These are phyloP conservation scores for Solanum ossicruentum DNA, from an alignment of 257 asterid genomes.

Conservation along the genomic window DNA sequence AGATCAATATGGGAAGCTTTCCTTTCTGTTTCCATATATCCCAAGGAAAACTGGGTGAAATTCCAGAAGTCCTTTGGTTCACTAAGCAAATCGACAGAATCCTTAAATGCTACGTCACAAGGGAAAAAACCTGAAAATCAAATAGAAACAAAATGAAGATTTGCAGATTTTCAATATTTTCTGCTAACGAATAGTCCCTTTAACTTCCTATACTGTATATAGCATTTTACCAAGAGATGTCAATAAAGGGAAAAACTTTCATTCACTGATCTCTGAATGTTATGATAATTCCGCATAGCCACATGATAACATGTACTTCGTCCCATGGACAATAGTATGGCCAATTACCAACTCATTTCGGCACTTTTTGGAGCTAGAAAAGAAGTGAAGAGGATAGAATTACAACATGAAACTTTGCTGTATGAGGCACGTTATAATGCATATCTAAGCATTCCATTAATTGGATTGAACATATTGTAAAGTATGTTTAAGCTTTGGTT, in stretches of 20 bases:
- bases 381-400: background rate
- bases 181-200: background rate
- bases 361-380: background rate
- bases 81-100: conserved; percentile 45
- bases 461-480: background rate
- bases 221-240: background rate
- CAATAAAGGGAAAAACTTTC: background rate
- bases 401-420: background rate
- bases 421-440: background rate
- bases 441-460: background rate
- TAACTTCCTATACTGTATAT: background rate
- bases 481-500: background rate
- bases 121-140: conserved; percentile 51
- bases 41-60: conserved; percentile 57
- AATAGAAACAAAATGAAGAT: background rate
- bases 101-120: conserved; percentile 59
- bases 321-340: background rate
- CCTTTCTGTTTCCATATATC: conserved; percentile 54
- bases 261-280: background rate
- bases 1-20: conserved; percentile 10
- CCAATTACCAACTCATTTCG: background rate
- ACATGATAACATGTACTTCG: background rate
- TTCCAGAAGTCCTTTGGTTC: conserved; percentile 64
- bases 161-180: background rate
- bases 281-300: background rate